These are phyloP conservation scores for Penicillium ochrochloron DNA, from an alignment of 495 filamentous ascomycete species.

Conservation along the genomic window DNA sequence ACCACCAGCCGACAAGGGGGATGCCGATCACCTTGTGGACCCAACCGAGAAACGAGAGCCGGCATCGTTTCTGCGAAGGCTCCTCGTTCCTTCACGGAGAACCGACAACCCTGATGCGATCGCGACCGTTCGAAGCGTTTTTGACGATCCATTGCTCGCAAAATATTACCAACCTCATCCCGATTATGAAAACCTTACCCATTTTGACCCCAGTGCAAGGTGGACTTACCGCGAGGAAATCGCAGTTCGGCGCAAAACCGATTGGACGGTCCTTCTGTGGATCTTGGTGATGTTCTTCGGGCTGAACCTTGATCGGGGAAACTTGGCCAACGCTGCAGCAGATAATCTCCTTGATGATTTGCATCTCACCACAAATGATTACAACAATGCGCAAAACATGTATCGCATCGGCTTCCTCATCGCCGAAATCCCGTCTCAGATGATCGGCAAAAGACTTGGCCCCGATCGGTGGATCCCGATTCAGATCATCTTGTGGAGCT, in stretches of 20 bases:
- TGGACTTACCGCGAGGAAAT: constrained; percentile 56
- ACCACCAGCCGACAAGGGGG: not conserved
- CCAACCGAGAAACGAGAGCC: not conserved
- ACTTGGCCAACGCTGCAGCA: constrained; percentile 64
- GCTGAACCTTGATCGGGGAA: constrained; percentile 74
- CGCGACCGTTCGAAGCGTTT: constrained; percentile 56
- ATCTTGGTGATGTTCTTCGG: constrained; percentile 80
- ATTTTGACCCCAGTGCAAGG: constrained; percentile 51
- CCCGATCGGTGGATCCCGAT: constrained; percentile 54
- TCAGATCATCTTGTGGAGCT: constrained; percentile 37
- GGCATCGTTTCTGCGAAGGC: not conserved
- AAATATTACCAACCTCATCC: constrained; percentile 52
- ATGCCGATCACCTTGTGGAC: not conserved
- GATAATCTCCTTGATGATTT: constrained; percentile 64
- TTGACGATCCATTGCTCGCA: constrained; percentile 50
- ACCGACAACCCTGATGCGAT: constrained; percentile 51
- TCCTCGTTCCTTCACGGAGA: not conserved
- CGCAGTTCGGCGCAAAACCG: constrained; percentile 36
- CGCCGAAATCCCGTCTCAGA: constrained; percentile 65
- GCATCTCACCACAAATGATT: constrained; percentile 66
- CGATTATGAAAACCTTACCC: constrained; percentile 55
- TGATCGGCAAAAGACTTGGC: constrained; percentile 62
- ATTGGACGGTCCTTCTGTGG: constrained; percentile 55
- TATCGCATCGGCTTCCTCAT: constrained; percentile 39
- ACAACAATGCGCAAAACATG: constrained; percentile 60